phyloP scores from a whole-genome alignment of 345 rosid species.

The Laguncularia racemosa region DNA sequence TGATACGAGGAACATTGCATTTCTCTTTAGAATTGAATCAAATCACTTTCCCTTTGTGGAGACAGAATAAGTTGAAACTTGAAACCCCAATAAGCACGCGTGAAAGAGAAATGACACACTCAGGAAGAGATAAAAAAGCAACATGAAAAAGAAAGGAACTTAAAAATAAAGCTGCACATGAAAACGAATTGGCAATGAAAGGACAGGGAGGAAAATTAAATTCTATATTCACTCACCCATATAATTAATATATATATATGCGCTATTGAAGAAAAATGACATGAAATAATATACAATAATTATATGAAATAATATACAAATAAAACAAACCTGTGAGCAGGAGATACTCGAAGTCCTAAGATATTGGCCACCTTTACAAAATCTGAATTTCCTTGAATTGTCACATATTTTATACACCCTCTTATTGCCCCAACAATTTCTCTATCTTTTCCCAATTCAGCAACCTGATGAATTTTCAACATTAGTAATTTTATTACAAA shows the following conservation, averaged over 20 bases:
- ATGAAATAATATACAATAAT: background rate
- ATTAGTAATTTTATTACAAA: background rate
- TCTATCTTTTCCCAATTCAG: conserved; percentile 47
- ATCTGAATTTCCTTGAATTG: conserved; percentile 28
- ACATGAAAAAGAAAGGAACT: no score
- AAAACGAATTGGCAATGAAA: no score
- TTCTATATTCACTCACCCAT: no score
- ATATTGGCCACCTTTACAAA: conserved; percentile 47
- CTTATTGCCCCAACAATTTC: conserved; percentile 60
- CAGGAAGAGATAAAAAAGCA: no score
- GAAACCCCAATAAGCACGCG: conserved; percentile 5
- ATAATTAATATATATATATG: no score
- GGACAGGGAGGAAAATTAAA: no score
- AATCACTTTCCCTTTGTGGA: conserved; percentile 10
- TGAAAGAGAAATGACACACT: no score
- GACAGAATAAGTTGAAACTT: conserved; percentile 6
- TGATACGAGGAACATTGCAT: conserved; percentile 28
- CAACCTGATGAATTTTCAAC: conserved; percentile 33
- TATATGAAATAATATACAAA: background rate
- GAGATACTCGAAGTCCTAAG: conserved; percentile 69
- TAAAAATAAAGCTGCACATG: no score
- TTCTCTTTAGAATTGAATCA: conserved; percentile 30
- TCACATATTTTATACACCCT: conserved; percentile 57
- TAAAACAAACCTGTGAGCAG: conserved; percentile 38
- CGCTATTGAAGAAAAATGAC: background rate